phyloP scores from a whole-genome alignment of 768 basidiomycete genomes.

The Tulasnella sp. region DNA sequence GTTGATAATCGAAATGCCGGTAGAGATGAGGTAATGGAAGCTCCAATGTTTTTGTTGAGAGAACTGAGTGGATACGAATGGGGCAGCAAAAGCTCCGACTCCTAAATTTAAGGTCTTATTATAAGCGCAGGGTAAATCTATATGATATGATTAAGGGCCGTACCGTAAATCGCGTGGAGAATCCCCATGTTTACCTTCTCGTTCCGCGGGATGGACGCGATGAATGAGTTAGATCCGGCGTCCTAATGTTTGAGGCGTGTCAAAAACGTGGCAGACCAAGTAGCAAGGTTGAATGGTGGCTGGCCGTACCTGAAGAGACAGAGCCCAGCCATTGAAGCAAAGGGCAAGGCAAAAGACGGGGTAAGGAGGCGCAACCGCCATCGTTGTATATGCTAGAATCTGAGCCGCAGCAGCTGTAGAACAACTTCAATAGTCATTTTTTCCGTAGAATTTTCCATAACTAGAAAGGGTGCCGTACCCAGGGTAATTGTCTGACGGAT shows the following conservation, averaged over 20 bases:
- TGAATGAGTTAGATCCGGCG: slow-evolving; percentile 7
- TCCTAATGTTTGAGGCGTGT: too few species aligned
- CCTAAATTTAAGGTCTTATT: too few species aligned
- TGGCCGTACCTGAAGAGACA: slow-evolving; percentile 44
- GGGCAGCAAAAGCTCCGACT: slow-evolving; percentile 45
- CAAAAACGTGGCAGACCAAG: too few species aligned
- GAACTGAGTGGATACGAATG: slow-evolving; percentile 79
- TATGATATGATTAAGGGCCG: too few species aligned
- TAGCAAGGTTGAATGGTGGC: slow-evolving; percentile 39
- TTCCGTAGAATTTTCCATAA: not conserved
- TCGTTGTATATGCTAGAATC: slow-evolving; percentile 37
- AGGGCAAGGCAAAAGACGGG: slow-evolving; percentile 46
- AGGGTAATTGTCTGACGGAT: not conserved
- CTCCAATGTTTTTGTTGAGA: slow-evolving; percentile 63
- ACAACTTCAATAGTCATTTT: not conserved
- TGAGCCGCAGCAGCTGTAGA: slow-evolving; percentile 39
- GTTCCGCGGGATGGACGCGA: slow-evolving; percentile 41
- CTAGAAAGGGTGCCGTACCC: not conserved
- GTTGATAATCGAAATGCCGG: slow-evolving; percentile 60
- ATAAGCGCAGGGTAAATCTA: too few species aligned
- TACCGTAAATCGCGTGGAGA: slow-evolving; percentile 41
- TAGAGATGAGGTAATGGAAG: slow-evolving; percentile 68
- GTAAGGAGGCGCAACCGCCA: slow-evolving; percentile 44
- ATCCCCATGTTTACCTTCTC: slow-evolving; percentile 42
- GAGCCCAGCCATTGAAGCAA: slow-evolving; percentile 41